phyloP scores from a whole-genome alignment of 1,284 basidiomycete genomes.

The Pseudozyma sp. region DNA sequence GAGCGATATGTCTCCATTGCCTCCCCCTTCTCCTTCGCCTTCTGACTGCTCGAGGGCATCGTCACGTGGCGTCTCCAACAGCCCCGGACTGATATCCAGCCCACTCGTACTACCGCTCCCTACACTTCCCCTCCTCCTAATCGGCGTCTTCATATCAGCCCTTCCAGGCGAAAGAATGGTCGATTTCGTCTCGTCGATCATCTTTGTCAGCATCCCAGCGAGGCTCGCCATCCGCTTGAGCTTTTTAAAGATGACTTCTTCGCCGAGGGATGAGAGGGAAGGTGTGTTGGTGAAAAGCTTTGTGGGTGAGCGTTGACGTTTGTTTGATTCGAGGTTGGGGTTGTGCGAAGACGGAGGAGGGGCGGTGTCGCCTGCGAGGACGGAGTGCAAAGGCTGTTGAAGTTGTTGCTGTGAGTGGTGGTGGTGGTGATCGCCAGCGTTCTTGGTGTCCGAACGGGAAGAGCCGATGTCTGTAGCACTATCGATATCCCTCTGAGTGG shows the following conservation, averaged over 20 bases:
- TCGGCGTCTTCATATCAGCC: conserved; percentile 18
- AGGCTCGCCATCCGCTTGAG: conserved; percentile 41
- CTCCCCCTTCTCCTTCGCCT: not conserved
- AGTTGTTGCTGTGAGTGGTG: not conserved
- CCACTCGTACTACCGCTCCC: conserved; percentile 11
- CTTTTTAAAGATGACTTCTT: conserved; percentile 24
- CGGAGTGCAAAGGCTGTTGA: conserved; percentile 14
- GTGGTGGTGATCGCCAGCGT: conserved; percentile 14
- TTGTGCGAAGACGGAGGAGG: not conserved
- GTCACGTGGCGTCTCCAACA: conserved; percentile 13
- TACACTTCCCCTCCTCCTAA: not conserved
- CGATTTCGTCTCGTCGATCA: conserved; percentile 46
- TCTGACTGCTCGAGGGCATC: not conserved
- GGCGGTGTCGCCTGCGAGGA: conserved; percentile 8
- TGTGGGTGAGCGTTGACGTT: not conserved
- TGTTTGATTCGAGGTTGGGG: not conserved
- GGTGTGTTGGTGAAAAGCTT: not conserved
- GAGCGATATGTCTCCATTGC: conserved; percentile 20
- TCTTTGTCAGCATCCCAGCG: conserved; percentile 35
- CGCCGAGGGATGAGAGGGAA: conserved; percentile 6
- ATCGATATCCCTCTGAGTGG: not conserved
- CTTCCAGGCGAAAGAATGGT: conserved; percentile 17
- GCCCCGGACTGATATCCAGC: conserved; percentile 25
- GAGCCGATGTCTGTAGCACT: conserved; percentile 24
- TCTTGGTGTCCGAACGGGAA: conserved; percentile 31